phyloP scores from a whole-genome alignment of 768 basidiomycete species.

The Amanita rimosa region DNA sequence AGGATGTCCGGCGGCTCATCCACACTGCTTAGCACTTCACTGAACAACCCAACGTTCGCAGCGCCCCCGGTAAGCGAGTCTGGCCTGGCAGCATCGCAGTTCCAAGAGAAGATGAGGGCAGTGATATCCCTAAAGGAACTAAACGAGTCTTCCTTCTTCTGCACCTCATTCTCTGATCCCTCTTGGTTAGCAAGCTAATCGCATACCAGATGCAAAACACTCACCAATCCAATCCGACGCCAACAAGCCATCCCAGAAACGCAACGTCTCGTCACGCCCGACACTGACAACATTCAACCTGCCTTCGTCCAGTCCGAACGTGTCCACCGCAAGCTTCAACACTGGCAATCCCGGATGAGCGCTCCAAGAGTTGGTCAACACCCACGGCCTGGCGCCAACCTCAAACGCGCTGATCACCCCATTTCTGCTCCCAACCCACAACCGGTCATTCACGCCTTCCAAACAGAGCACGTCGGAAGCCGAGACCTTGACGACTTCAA shows the following conservation, averaged over 20 bases:
- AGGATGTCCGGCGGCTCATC: constrained; percentile 76
- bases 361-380: constrained; percentile 78
- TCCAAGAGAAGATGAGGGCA: constrained; percentile 83
- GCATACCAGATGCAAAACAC: constrained; percentile 15
- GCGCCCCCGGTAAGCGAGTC: constrained; percentile 53
- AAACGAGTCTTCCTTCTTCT: constrained; percentile 65
- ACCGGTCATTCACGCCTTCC: constrained; percentile 69
- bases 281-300: constrained; percentile 64
- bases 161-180: constrained; percentile 56
- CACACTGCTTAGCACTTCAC: constrained; percentile 60
- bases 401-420: constrained; percentile 81
- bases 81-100: constrained; percentile 82
- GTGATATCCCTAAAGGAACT: constrained; percentile 71
- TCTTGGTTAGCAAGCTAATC: not conserved
- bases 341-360: constrained; percentile 67
- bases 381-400: constrained; percentile 64
- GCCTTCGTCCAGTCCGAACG: constrained; percentile 60
- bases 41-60: constrained; percentile 74
- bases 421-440: constrained; percentile 84
- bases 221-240: constrained; percentile 80
- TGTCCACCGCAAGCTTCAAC: constrained; percentile 55
- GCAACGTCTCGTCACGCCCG: constrained; percentile 61
- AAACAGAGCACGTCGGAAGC: constrained; percentile 73
- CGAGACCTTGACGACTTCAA: constrained; percentile 72
- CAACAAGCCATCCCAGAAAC: constrained; percentile 86